Conservation (phyloP, 768 basidiomycete species). For the Hygrophoropsis aurantiaca region DNA sequence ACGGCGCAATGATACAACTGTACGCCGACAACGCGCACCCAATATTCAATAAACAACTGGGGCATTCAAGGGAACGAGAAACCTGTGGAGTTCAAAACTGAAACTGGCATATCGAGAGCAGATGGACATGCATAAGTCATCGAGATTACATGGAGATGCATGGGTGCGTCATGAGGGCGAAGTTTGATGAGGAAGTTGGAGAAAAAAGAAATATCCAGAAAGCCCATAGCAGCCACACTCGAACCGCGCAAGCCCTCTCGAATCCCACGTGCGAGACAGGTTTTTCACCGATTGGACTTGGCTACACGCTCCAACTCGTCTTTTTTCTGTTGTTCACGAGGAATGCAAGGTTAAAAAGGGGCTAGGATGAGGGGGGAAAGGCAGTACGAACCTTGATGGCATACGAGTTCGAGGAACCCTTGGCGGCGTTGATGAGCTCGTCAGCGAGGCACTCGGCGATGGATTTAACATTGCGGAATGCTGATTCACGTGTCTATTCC, state of each 20-base stretch:
- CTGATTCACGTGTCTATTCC: constrained; percentile 92
- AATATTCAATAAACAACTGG: no score
- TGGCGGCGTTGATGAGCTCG: constrained; percentile 99
- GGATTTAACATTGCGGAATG: constrained; percentile 99
- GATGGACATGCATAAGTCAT: constrained; percentile 11
- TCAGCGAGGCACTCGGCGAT: constrained; percentile 99
- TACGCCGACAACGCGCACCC: no score
- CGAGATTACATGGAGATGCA: constrained; percentile 19
- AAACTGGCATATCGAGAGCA: no score
- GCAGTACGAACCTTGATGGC: constrained; percentile 84
- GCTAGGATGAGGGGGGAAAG: background rate
- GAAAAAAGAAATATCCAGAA: constrained; percentile 11
- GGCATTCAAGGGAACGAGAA: no score
- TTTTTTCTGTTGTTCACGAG: constrained; percentile 69
- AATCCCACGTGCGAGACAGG: background rate
- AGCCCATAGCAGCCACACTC: constrained; percentile 25
- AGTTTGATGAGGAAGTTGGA: constrained; percentile 9
- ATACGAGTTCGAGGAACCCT: constrained; percentile 99
- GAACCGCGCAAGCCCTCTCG: constrained; percentile 12
- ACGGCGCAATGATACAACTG: no score
- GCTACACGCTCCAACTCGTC: constrained; percentile 99
- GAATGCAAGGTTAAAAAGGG: background rate
- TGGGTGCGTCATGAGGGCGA: constrained; percentile 19
- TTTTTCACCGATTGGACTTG: constrained; percentile 97
- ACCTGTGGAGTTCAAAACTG: no score